Conservation (phyloP, 345 rosid genomes). For the rapeseed (Brassica napus) region DNA sequence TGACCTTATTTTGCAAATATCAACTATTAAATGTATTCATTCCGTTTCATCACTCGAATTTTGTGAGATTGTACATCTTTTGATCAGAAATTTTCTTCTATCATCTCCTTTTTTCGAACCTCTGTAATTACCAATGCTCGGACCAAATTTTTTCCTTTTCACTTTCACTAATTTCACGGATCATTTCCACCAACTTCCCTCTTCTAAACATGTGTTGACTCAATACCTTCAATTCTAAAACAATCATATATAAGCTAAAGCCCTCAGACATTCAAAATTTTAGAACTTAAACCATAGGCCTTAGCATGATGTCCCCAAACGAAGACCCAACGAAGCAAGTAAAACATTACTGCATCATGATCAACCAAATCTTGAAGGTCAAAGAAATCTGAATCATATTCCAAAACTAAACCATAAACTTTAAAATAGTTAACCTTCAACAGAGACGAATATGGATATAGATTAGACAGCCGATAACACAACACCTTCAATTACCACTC, state of each 20-base stretch:
- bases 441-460: too few species aligned
- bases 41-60: background rate
- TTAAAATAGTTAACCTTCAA: too few species aligned
- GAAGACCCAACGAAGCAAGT: too few species aligned
- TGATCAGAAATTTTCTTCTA: background rate
- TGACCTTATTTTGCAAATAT: background rate
- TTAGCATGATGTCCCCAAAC: too few species aligned
- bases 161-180: background rate
- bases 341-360: too few species aligned
- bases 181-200: background rate
- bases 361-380: too few species aligned
- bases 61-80: too few species aligned
- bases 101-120: background rate
- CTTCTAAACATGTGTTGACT: background rate
- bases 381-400: too few species aligned
- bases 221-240: background rate
- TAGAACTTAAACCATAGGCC: too few species aligned
- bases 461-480: too few species aligned
- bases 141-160: background rate
- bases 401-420: too few species aligned
- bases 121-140: background rate
- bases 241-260: background rate
- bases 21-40: background rate
- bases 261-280: background rate
- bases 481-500: too few species aligned